These are phyloP conservation scores for Elsinoe necatrix DNA, from an alignment of 2,329 filamentous ascomycete genomes.

Conservation along the genomic window DNA sequence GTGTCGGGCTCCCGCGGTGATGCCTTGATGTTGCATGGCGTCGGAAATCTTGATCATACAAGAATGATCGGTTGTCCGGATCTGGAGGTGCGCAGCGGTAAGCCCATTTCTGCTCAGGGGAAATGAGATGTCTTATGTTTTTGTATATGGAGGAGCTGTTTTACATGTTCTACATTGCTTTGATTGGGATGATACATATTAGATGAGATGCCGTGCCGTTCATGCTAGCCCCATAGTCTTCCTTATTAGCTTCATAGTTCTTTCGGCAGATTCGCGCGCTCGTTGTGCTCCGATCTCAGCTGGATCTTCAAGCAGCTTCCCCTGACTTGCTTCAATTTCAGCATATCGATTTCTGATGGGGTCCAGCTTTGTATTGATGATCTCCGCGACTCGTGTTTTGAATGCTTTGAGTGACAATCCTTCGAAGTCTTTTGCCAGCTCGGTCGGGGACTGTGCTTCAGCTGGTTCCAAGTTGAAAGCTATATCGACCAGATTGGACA, in stretches of 20 bases:
- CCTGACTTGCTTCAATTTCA: slow-evolving; percentile 42
- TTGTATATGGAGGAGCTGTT: neutral
- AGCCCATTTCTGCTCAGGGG: neutral
- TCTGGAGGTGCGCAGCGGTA: neutral
- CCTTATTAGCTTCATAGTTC: slow-evolving; percentile 41
- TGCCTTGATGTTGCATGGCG: neutral
- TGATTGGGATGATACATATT: neutral
- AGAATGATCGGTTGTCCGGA: neutral
- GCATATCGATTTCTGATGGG: slow-evolving; percentile 51
- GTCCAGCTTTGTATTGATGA: slow-evolving; percentile 46
- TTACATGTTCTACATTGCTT: neutral
- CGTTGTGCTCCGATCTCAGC: slow-evolving; percentile 50
- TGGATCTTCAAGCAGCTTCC: slow-evolving; percentile 49
- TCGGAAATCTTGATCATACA: slow-evolving; percentile 3
- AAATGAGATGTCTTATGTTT: slow-evolving; percentile 3
- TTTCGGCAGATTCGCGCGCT: slow-evolving; percentile 53
- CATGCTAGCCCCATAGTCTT: slow-evolving; percentile 34
- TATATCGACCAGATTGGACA: slow-evolving; percentile 79
- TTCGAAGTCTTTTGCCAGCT: slow-evolving; percentile 40
- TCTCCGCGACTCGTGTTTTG: slow-evolving; percentile 56
- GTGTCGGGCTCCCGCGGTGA: neutral
- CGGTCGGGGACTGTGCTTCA: slow-evolving; percentile 32
- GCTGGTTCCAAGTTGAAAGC: slow-evolving; percentile 57
- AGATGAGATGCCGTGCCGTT: neutral
- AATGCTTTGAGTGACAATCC: slow-evolving; percentile 47